phyloP scores from a whole-genome alignment of 139 green algal species.

The Microglena sp. region DNA sequence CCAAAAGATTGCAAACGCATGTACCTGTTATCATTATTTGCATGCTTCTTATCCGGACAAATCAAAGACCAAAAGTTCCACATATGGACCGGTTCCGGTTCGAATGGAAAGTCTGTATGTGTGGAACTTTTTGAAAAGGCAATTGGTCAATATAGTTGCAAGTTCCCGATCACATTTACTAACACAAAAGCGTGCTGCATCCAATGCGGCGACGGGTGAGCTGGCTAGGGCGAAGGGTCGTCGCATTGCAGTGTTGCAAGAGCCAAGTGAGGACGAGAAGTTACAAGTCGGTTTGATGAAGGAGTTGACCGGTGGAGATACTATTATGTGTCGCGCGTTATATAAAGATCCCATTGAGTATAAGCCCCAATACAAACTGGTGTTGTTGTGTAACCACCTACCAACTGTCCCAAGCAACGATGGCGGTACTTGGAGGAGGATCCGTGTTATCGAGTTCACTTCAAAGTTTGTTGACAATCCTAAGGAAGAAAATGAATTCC shows the following conservation, averaged over 20 bases:
- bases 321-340: not conserved
- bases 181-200: conserved; percentile 11
- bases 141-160: conserved; percentile 11
- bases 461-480: conserved; percentile 12
- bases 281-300: conserved; percentile 12
- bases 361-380: conserved; percentile 7
- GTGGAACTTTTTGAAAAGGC: conserved; percentile 8
- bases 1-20: not conserved
- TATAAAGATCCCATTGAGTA: conserved; percentile 14
- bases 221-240: conserved; percentile 10
- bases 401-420: conserved; percentile 12
- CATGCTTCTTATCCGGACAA: not conserved
- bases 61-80: conserved; percentile 6
- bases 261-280: conserved; percentile 11
- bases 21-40: no score
- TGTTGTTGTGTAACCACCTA: conserved; percentile 16
- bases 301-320: conserved; percentile 7
- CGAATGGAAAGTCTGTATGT: conserved; percentile 5
- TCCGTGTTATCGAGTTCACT: conserved; percentile 13
- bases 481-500: conserved; percentile 7
- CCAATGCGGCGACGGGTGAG: conserved; percentile 9
- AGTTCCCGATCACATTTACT: conserved; percentile 15
- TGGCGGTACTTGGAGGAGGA: conserved; percentile 10
- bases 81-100: conserved; percentile 16
- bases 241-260: conserved; percentile 15